phyloP scores from a whole-genome alignment of 805 yeast species.

The Blastobotrys peoriensis region DNA sequence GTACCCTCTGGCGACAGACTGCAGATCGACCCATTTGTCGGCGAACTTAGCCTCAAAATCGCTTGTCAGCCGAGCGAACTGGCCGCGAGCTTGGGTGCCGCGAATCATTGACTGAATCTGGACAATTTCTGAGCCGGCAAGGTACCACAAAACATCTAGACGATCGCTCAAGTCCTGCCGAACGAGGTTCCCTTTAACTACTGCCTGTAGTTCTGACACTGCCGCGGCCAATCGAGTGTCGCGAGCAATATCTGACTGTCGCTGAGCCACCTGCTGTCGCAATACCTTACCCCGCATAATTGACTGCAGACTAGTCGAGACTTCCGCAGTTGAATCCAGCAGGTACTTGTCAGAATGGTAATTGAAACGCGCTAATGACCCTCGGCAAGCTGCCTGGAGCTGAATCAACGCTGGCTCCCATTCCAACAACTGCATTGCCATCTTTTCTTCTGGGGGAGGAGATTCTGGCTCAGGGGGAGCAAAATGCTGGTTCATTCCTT shows the following conservation, averaged over 20 bases:
- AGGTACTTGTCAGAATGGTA: conserved; percentile 59
- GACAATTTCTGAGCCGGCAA: conserved; percentile 12
- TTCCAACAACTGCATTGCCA: conserved; percentile 26
- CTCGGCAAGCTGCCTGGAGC: conserved; percentile 67
- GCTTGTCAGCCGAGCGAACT: not conserved
- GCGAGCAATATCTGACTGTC: not conserved
- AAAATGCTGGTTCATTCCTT: conserved; percentile 42
- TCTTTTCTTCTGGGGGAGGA: conserved; percentile 26
- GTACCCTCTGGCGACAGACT: conserved; percentile 19
- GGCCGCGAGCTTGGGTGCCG: conserved; percentile 16
- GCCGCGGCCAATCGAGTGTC: conserved; percentile 8
- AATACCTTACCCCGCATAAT: conserved; percentile 24
- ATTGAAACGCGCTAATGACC: conserved; percentile 57
- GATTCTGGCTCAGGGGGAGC: conserved; percentile 25
- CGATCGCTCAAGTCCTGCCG: conserved; percentile 15
- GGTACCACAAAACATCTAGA: conserved; percentile 17
- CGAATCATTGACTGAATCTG: conserved; percentile 26
- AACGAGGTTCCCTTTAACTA: conserved; percentile 40
- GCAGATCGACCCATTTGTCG: conserved; percentile 11
- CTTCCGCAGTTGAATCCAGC: conserved; percentile 31
- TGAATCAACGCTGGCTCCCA: conserved; percentile 36
- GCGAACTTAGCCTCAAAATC: not conserved
- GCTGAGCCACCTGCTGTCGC: not conserved
- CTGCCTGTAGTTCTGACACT: conserved; percentile 51
- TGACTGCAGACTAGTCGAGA: conserved; percentile 37